phyloP scores from a whole-genome alignment of 2,329 filamentous ascomycete species.

The Sclerotinia trifoliorum region DNA sequence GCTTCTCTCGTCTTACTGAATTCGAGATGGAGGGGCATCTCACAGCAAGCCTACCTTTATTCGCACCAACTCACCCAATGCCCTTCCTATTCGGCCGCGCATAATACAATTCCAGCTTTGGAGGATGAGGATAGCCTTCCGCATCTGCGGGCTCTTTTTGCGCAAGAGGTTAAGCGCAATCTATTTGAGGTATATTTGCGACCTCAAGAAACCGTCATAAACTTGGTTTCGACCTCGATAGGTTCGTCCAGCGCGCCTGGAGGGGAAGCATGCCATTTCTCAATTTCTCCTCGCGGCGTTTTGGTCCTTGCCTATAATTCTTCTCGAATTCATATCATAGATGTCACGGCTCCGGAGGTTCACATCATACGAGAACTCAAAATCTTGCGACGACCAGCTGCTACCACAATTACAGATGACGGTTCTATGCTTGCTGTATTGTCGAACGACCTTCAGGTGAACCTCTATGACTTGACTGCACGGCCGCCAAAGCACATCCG shows the following conservation, averaged over 20 bases:
- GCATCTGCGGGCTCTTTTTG: slow-evolving; percentile 63
- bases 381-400: slow-evolving; percentile 70
- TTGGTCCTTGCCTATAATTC: slow-evolving; percentile 80
- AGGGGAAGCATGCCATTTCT: slow-evolving; percentile 83
- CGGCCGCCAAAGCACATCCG: slow-evolving; percentile 68
- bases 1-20: slow-evolving; percentile 66
- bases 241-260: slow-evolving; percentile 79
- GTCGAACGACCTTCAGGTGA: slow-evolving; percentile 78
- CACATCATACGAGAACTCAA: slow-evolving; percentile 75
- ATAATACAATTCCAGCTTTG: slow-evolving; percentile 37
- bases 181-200: slow-evolving; percentile 74
- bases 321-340: slow-evolving; percentile 76
- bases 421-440: slow-evolving; percentile 74
- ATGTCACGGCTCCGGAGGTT: slow-evolving; percentile 59
- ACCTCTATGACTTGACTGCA: slow-evolving; percentile 72
- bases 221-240: slow-evolving; percentile 78
- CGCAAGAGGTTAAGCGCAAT: slow-evolving; percentile 70
- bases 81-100: slow-evolving; percentile 56
- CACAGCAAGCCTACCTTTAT: slow-evolving; percentile 63
- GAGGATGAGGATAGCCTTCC: slow-evolving; percentile 54
- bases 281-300: slow-evolving; percentile 71
- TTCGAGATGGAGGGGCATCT: slow-evolving; percentile 62
- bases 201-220: slow-evolving; percentile 69
- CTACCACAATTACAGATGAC: slow-evolving; percentile 77
- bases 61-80: slow-evolving; percentile 60